Evolutionary conservation across 805 yeast species (phyloP), one percentile per base, ranked within the genome.

Genomic region (Lipomyces oligophaga): DNA sequence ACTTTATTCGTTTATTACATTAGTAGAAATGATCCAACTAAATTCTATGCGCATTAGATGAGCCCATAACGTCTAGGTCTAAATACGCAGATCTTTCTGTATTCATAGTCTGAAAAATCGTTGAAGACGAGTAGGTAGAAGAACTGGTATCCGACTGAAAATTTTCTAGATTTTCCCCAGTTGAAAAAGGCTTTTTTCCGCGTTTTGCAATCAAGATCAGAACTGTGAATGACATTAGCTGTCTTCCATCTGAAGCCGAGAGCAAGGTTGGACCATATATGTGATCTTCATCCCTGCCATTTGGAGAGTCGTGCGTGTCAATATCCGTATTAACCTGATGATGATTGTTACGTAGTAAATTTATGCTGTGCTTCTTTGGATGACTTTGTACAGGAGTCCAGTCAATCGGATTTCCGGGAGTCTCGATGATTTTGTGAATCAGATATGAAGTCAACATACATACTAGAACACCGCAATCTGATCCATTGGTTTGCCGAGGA

Each of bases 401-500:
- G 13, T 34, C 38, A 6, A 34, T 7, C 8, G 8, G 11, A 34
- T 21, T 16, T 19, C 5, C 22, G 18, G n/a, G 5, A 25, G 21
- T 13, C 8, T 28, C 25, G 19, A 13, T 25, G 6, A 55, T 41
- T 25, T 50, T 42, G 20, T 45, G 52, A 27, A 56, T 25, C 5
- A 56, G 30, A 19, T 27, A 36, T n/a, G 51, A 42, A 15, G 59
- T 43, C 15, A 54, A 22, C 47, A 55, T 49, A 41, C 61, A 58
- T 5, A 58, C 60, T 40, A 41, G 34, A 10, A 58, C 51, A 6
- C 61, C 61, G 39, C 61, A 58, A 35, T 58, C 61, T 8, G 55
- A 50, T 7, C 55, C 51, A 31, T 58, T 57, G 8, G 50, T 38
- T 31, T 52, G 56, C 36, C 49, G 56, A n/a, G 49, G 56, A 16